A percentile compares a stretch with the other conserved stretches of the same genome.
phyloP scores from a whole-genome alignment of 768 basidiomycete genomes.

The Boletus rubropictus region DNA sequence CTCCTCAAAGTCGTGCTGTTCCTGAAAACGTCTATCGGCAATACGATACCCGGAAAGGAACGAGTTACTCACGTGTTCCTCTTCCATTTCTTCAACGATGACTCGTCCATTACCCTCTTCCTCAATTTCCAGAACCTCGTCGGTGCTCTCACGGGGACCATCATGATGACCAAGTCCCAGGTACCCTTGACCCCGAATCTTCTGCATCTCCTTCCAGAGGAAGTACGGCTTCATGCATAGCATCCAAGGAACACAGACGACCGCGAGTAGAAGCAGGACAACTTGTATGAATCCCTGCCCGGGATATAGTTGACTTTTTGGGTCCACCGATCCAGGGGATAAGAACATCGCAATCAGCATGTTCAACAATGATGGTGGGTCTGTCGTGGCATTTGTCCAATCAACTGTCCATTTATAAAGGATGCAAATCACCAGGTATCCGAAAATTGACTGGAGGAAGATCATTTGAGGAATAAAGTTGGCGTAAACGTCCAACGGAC shows the following conservation, averaged over 20 bases:
- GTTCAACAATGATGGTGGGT: slow-evolving; percentile 87
- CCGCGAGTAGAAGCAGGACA: slow-evolving; percentile 69
- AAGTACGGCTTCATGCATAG: slow-evolving; percentile 89
- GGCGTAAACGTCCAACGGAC: slow-evolving; percentile 78
- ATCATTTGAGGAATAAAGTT: slow-evolving; percentile 98
- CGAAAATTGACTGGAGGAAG: slow-evolving; percentile 97
- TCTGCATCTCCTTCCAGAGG: slow-evolving; percentile 83
- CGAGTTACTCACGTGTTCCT: slow-evolving; percentile 58
- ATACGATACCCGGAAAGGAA: slow-evolving; percentile 6
- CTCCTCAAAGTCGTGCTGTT: slow-evolving; percentile 91
- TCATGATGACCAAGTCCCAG: slow-evolving; percentile 58
- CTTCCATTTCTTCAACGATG: slow-evolving; percentile 63
- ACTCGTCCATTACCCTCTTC: slow-evolving; percentile 76
- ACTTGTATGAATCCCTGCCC: slow-evolving; percentile 86
- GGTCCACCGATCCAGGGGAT: slow-evolving; percentile 73
- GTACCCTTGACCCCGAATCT: slow-evolving; percentile 81
- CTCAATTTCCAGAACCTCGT: slow-evolving; percentile 65
- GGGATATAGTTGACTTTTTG: slow-evolving; percentile 66
- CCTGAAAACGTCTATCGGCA: slow-evolving; percentile 34
- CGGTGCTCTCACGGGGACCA: slow-evolving; percentile 48
- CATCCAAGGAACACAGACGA: slow-evolving; percentile 92
- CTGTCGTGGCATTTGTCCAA: slow-evolving; percentile 65
- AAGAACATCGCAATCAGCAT: slow-evolving; percentile 98
- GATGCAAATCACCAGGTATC: slow-evolving; percentile 91
- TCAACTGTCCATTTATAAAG: slow-evolving; percentile 96